Conservation (phyloP, 2,329 filamentous ascomycete genomes). For the Diaporthe vexans region DNA sequence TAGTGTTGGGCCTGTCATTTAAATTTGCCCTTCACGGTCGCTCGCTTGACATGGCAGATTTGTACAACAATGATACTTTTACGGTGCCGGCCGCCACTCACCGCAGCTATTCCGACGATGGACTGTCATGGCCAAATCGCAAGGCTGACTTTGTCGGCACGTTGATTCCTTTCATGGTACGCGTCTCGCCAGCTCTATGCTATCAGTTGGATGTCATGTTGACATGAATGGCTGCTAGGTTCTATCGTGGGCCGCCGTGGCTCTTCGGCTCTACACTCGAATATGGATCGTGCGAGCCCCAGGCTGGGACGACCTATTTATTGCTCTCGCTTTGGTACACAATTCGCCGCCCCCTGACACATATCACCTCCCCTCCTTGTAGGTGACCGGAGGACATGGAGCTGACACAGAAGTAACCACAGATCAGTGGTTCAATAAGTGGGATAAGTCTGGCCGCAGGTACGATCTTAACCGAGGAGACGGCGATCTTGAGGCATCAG, state of each 20-base stretch:
- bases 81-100: background rate
- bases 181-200: background rate
- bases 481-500: background rate
- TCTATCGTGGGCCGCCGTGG: conserved; percentile 40
- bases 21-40: background rate
- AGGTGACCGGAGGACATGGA: too few relatives aligned
- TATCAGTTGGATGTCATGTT: background rate
- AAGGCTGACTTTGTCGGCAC: conserved; percentile 40
- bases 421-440: background rate
- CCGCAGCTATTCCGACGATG: conserved; percentile 18
- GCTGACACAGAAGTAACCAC: background rate
- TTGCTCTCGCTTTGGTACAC: conserved; percentile 41
- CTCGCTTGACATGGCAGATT: background rate
- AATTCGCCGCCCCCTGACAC: too few relatives aligned
- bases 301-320: conserved; percentile 44
- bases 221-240: background rate
- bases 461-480: background rate
- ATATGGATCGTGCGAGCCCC: conserved; percentile 38
- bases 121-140: conserved; percentile 37
- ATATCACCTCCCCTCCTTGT: too few relatives aligned
- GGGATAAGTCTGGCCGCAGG: background rate
- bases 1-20: background rate
- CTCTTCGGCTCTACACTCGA: conserved; percentile 42
- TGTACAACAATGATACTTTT: background rate
- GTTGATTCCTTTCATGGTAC: conserved; percentile 41